Evolutionary conservation across 352 stramenopile species (phyloP).

Genomic region (Pythium dissotocum): DNA sequence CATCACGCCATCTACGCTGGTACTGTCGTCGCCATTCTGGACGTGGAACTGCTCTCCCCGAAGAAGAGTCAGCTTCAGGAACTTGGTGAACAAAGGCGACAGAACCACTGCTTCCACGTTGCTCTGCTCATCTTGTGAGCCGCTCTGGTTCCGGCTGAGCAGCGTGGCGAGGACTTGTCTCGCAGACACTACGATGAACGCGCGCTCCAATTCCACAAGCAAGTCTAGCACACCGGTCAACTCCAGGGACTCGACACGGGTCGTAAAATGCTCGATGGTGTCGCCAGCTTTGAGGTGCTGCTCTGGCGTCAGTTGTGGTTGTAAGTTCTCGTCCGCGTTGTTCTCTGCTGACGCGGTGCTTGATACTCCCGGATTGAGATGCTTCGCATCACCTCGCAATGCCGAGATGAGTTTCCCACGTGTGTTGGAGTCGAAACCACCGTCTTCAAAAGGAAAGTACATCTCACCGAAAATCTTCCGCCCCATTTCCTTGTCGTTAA

Average conservation of each 20-base stretch:
- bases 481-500: slow-evolving; percentile 83
- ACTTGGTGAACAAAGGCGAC: slow-evolving; percentile 32
- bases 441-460: slow-evolving; percentile 86
- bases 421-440: slow-evolving; percentile 63
- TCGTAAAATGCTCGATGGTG: slow-evolving; percentile 7
- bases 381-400: slow-evolving; percentile 10
- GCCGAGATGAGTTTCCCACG: slow-evolving; percentile 33
- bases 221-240: slow-evolving; percentile 19
- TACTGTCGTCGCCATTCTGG: neutral
- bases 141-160: neutral
- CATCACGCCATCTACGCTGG: neutral
- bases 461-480: slow-evolving; percentile 85
- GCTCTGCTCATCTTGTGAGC: neutral
- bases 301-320: neutral
- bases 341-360: neutral
- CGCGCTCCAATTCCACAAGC: slow-evolving; percentile 13
- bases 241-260: slow-evolving; percentile 14
- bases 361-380: neutral
- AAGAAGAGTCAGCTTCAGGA: slow-evolving; percentile 55
- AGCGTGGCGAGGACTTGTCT: slow-evolving; percentile 22
- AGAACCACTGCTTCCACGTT: neutral
- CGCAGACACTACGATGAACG: slow-evolving; percentile 14
- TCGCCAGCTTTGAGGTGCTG: neutral
- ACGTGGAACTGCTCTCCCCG: slow-evolving; percentile 49
- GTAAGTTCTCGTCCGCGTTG: neutral